Conservation (phyloP, 2,329 filamentous ascomycete species). For the Fusarium sp. region DNA sequence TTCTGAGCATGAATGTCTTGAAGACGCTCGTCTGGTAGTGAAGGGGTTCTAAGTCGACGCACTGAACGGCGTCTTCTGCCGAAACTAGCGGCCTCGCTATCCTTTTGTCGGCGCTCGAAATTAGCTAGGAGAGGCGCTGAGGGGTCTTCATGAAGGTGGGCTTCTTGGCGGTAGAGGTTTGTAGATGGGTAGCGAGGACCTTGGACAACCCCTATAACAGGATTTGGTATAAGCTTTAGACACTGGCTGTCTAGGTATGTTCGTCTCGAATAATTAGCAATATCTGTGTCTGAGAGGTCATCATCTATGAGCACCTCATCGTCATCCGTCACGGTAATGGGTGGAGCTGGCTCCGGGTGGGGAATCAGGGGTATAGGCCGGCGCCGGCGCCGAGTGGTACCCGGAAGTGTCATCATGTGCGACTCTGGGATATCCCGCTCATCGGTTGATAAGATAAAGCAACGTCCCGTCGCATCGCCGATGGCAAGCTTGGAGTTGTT, state of each 20-base stretch:
- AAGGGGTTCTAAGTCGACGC: conserved; percentile 44
- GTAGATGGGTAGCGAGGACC: conserved; percentile 64
- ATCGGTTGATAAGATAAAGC: conserved; percentile 67
- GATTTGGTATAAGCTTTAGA: conserved; percentile 59
- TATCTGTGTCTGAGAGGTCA: conserved; percentile 27
- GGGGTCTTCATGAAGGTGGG: conserved; percentile 61
- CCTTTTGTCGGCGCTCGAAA: conserved; percentile 60
- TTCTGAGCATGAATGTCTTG: conserved; percentile 46
- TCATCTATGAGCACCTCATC: conserved; percentile 17
- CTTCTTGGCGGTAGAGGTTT: conserved; percentile 61
- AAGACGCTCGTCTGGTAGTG: conserved; percentile 16
- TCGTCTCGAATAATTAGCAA: conserved; percentile 44
- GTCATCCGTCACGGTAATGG: conserved; percentile 41
- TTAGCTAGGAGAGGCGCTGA: conserved; percentile 58
- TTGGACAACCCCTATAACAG: conserved; percentile 66
- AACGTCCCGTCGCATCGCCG: conserved; percentile 71
- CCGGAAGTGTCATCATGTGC: conserved; percentile 54
- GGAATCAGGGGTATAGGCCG: conserved; percentile 62
- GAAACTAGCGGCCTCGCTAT: conserved; percentile 50
- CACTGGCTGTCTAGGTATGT: conserved; percentile 55
- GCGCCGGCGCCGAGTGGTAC: conserved; percentile 53
- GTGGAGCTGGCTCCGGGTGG: conserved; percentile 63
- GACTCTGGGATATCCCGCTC: conserved; percentile 55
- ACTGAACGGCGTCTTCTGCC: conserved; percentile 42
- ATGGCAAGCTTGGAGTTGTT: conserved; percentile 67